Percentiles rank a stretch among this genome's conserved stretches.
Conservation (phyloP, 2,329 filamentous ascomycete genomes). For the Purpureocillium takamizusanense region DNA sequence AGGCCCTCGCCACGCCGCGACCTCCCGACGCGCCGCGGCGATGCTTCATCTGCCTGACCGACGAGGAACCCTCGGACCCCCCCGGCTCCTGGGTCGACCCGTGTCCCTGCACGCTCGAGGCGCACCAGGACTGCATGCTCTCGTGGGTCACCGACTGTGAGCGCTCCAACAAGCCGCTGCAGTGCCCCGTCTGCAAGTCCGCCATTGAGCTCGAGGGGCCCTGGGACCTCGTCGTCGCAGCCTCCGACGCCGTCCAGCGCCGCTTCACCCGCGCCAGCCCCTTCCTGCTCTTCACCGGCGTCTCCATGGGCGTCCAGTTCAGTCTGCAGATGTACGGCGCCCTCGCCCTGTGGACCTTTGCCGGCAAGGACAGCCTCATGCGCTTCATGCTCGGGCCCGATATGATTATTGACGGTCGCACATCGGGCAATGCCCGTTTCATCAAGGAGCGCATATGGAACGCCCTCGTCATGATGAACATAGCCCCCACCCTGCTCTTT, state of each 20-base stretch:
- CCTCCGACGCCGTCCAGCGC: conserved; percentile 50
- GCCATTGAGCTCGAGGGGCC: conserved; percentile 70
- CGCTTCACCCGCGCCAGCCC: conserved; percentile 46
- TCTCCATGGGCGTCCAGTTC: conserved; percentile 38
- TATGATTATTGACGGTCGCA: conserved; percentile 17
- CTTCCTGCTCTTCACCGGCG: conserved; percentile 55
- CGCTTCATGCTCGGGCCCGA: conserved; percentile 30
- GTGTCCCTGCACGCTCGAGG: conserved; percentile 82
- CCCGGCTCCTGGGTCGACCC: conserved; percentile 68
- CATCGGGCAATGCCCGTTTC: conserved; percentile 12
- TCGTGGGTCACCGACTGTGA: conserved; percentile 93
- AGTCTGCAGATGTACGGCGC: conserved; percentile 46
- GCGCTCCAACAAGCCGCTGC: conserved; percentile 53
- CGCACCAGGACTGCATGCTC: conserved; percentile 82
- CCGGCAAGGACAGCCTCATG: conserved; percentile 35
- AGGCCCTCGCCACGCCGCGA: conserved; percentile 8
- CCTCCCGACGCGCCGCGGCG: conserved; percentile 24
- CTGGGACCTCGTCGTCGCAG: conserved; percentile 60
- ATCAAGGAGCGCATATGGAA: conserved; percentile 21
- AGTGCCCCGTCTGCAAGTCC: conserved; percentile 84
- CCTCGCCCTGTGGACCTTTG: conserved; percentile 40
- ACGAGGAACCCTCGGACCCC: conserved; percentile 38
- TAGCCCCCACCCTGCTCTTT: conserved; percentile 37
- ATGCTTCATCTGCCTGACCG: conserved; percentile 57
- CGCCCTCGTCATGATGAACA: conserved; percentile 29